Evolutionary conservation across 331 rosid genomes (phyloP).

Genomic region (Arachis monticola): DNA sequence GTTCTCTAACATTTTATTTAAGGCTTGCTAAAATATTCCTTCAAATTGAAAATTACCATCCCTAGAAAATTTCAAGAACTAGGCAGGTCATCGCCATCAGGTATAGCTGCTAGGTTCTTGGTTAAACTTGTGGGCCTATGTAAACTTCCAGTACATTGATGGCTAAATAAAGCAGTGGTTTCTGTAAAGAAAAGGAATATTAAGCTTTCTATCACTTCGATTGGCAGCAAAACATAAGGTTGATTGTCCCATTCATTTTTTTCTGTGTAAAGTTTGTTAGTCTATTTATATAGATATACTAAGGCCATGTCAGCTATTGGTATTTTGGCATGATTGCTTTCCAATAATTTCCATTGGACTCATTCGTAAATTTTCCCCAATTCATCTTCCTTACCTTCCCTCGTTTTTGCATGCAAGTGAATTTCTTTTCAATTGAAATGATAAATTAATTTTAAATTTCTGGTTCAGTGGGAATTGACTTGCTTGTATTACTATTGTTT

Average conservation of each 20-base stretch:
- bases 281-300: not conserved
- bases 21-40: slow-evolving; percentile 14
- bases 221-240: not conserved
- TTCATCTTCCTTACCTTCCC: too few relatives aligned
- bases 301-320: not conserved
- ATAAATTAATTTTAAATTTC: slow-evolving; percentile 7
- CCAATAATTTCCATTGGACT: too few relatives aligned
- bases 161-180: not conserved
- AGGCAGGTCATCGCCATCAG: slow-evolving; percentile 12
- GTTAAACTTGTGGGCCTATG: slow-evolving; percentile 9
- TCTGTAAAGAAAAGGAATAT: slow-evolving; percentile 13
- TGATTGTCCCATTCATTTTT: slow-evolving; percentile 2
- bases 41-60: slow-evolving; percentile 19
- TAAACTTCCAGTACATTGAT: not conserved
- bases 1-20: not conserved
- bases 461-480: slow-evolving; percentile 12
- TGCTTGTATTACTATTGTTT: slow-evolving; percentile 34
- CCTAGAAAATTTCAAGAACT: slow-evolving; percentile 9
- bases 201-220: slow-evolving; percentile 1
- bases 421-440: not conserved
- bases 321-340: too few relatives aligned
- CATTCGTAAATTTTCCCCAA: too few relatives aligned
- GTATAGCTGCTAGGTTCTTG: slow-evolving; percentile 11
- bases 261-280: not conserved
- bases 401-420: not conserved